A percentile compares a stretch with the other conserved stretches of the same genome.
phyloP scores from a whole-genome alignment of 345 rosid genomes.

The Salix brachista region DNA sequence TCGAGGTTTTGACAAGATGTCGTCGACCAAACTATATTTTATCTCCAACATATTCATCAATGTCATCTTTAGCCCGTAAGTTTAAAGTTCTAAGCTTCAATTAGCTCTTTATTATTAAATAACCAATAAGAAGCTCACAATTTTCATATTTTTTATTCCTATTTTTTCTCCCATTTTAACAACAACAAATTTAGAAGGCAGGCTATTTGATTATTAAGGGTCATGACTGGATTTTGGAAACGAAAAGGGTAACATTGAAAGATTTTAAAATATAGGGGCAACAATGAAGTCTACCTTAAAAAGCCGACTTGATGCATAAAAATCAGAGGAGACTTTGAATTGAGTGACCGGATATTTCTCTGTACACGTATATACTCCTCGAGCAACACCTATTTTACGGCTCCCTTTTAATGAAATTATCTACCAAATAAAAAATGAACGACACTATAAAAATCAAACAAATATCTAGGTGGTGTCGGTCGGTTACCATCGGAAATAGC shows the following conservation, averaged over 20 bases:
- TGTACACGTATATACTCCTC: conserved; percentile 42
- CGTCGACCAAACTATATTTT: no score
- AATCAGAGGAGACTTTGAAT: background rate
- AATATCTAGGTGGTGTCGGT: background rate
- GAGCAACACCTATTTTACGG: conserved; percentile 33
- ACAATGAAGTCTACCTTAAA: background rate
- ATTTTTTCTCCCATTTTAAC: background rate
- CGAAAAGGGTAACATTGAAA: background rate
- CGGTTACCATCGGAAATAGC: no score
- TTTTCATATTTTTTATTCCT: background rate
- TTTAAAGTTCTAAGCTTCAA: no score
- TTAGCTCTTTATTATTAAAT: background rate
- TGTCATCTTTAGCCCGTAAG: background rate
- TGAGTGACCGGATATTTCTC: conserved; percentile 28
- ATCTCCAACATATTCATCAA: no score
- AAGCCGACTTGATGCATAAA: background rate
- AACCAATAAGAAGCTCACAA: background rate
- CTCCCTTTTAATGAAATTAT: conserved; percentile 14
- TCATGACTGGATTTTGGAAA: background rate
- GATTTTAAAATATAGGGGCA: background rate
- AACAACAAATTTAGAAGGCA: no score
- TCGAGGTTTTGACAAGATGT: background rate
- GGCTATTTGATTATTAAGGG: no score
- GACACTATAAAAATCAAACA: background rate
- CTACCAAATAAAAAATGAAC: conserved; percentile 3